Percentiles rank a stretch among this genome's conserved stretches.
Evolutionary conservation across 352 stramenopile species (phyloP).

Genomic region (Phytophthora hibernalis): DNA sequence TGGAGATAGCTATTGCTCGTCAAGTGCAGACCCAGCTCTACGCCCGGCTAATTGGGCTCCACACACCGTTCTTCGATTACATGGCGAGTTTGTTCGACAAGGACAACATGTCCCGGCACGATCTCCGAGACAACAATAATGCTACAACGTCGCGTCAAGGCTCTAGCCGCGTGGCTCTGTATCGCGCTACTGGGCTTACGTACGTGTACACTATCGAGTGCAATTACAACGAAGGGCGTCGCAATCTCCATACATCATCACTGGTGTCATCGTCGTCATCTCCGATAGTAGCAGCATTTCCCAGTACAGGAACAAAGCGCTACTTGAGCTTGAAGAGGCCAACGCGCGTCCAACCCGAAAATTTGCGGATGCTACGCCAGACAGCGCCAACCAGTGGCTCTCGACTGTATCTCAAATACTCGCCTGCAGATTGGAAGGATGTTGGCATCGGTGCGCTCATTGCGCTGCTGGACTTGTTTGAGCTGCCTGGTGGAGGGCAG

Average conservation of each 20-base stretch:
- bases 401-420: conserved; percentile 72
- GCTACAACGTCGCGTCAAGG: conserved; percentile 68
- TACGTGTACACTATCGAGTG: conserved; percentile 94
- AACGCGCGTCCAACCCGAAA: conserved; percentile 15
- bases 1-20: conserved; percentile 19
- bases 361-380: conserved; percentile 22
- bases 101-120: conserved; percentile 76
- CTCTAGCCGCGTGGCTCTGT: conserved; percentile 80
- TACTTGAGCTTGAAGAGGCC: conserved; percentile 19
- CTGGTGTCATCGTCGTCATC: conserved; percentile 24
- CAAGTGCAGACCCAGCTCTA: conserved; percentile 90
- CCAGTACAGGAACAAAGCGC: conserved; percentile 4
- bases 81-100: conserved; percentile 84
- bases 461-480: conserved; percentile 69
- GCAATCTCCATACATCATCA: conserved; percentile 40
- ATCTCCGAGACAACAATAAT: conserved; percentile 67
- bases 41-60: conserved; percentile 68
- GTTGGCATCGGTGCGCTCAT: conserved; percentile 70
- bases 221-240: conserved; percentile 90
- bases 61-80: conserved; percentile 90
- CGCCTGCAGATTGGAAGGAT: conserved; percentile 67
- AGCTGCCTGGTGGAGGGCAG: conserved; percentile 44
- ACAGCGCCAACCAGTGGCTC: conserved; percentile 28
- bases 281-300: not conserved
- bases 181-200: conserved; percentile 67